Base-by-base conservation (phyloP, 257 asterid genomes). In the Solanum okadae region DNA sequence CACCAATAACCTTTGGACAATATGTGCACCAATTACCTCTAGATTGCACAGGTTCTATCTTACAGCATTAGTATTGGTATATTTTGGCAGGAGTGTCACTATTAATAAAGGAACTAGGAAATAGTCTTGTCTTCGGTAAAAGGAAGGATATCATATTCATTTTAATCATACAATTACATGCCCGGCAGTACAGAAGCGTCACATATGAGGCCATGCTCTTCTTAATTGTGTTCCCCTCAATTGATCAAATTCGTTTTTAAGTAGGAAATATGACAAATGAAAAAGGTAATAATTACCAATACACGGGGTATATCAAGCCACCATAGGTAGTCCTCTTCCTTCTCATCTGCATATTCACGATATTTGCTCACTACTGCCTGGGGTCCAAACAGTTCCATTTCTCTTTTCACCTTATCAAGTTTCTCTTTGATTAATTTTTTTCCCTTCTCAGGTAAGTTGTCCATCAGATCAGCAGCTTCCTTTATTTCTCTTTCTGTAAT, bases 361-460 rank as follows among this genome's bases (percentile, higher is more conserved):
- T 97, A 97, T 93, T 97, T 97, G 94, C 98, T 94, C 90, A 94
- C 98, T 81, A 97, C 99, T 87, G 99, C 98, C 88, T 93, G 98
- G 65, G 98, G 97, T 63, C 99, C 99, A 88, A 93, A 97, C 78
- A 95, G 92, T 90, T 95, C 96, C 98, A 96, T 94, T 93, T 97
- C 99, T 90, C 99, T 92, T 91, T 91, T 96, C 90, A 97, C 95
- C 93, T 91, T 96, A 49, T 94, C 93, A 38, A 97, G 96, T 89
- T 96, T 97, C 86, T 91, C 93, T 88, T 92, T 91, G 75, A 96
- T 86, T 65, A 94, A 87, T 82, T 88, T 93, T 82, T 90, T 92
- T 61, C 95, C 95, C 92, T 93, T 93, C 91, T 93, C 95, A 29
- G 98, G 99, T 61, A 97, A 88, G 92, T 90, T 94, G 79, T 94